These are phyloP conservation scores for Malbranchea cinnamomea DNA, from an alignment of 2,329 filamentous ascomycete genomes.

Conservation along the genomic window DNA sequence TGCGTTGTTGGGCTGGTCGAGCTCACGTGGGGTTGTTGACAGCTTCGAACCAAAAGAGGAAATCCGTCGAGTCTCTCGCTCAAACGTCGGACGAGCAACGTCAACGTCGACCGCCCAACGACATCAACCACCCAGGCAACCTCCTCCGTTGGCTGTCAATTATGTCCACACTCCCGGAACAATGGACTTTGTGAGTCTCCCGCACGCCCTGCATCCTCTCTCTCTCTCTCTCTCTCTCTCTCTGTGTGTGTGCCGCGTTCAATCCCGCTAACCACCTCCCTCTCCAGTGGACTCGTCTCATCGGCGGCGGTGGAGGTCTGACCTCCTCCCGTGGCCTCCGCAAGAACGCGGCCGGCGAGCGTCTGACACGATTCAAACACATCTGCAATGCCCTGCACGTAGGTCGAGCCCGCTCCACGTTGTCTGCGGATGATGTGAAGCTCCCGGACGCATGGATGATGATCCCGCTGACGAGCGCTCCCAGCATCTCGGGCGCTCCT, in stretches of 20 bases:
- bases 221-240: neutral
- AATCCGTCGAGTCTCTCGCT: no score
- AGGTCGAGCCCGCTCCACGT: conserved; percentile 6
- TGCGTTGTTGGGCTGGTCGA: no score
- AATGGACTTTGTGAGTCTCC: conserved; percentile 32
- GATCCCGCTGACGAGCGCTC: conserved; percentile 5
- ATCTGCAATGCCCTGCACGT: conserved; percentile 46
- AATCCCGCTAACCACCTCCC: neutral
- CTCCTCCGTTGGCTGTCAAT: no score
- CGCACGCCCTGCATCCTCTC: neutral
- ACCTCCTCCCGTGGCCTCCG: conserved; percentile 33
- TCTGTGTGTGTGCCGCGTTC: conserved; percentile 6
- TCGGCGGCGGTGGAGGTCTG: conserved; percentile 41
- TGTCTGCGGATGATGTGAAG: neutral
- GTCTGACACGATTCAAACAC: conserved; percentile 46
- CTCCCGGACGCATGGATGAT: neutral
- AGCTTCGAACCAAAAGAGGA: no score
- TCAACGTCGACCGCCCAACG: no score
- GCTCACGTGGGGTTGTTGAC: no score
- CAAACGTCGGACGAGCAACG: no score
- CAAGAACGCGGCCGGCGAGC: conserved; percentile 42
- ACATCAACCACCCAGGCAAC: no score
- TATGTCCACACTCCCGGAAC: no score
- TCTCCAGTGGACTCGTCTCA: conserved; percentile 43
- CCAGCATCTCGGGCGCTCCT: conserved; percentile 47